Base-by-base conservation (phyloP, 495 filamentous ascomycete species). In the Parachaetomium inaequale region DNA sequence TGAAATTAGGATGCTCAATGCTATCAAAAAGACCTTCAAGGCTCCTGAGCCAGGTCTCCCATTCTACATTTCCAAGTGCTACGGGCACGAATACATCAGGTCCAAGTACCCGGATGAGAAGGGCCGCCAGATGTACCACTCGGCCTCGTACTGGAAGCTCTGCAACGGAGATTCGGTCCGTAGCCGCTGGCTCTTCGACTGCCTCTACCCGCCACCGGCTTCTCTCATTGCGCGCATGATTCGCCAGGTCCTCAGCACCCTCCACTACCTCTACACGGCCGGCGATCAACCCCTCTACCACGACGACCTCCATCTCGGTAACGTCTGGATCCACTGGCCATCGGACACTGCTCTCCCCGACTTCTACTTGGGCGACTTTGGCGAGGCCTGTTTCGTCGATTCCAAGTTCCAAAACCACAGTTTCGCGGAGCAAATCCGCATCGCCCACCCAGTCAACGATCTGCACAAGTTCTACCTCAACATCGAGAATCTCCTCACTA, bases 331-430 rank as follows among this genome's bases (percentile, higher is more conserved):
- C 5, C 25, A 58, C 45, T 58, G 54, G 25, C 21, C 15, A 28
- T 14, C 10, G 10, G 26, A 45, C n/a, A n/a, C 29, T 5, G 3
- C 6, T 15, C 28, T 63, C 3, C 60, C 60, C 2, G 54, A 58
- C 17, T 63, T 63, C 12, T 63, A 63, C 31, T 12, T 63, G 0
- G 60, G 60, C 12, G 60, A 63, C 26, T 56, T 61, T 0, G 50
- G 36, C 2, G 28, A 29, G 2, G 59, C 59, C 3, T 10, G 26
- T 2, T 47, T 31, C 12, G 19, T n/a, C 15, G 15, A 29, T 12
- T 15, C n/a, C n/a, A 15, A n/a, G n/a, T 5, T 0, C 26, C 1
- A 31, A 25, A 6, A 12, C 23, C 31, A 2, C 4, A 12, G 2
- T 36, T 2, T 34, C n/a, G 29, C 3, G 3, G 31, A 10, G 4